Evolutionary conservation across 2,329 filamentous ascomycete species (phyloP).

Genomic region (Parascedosporium putredinis): DNA sequence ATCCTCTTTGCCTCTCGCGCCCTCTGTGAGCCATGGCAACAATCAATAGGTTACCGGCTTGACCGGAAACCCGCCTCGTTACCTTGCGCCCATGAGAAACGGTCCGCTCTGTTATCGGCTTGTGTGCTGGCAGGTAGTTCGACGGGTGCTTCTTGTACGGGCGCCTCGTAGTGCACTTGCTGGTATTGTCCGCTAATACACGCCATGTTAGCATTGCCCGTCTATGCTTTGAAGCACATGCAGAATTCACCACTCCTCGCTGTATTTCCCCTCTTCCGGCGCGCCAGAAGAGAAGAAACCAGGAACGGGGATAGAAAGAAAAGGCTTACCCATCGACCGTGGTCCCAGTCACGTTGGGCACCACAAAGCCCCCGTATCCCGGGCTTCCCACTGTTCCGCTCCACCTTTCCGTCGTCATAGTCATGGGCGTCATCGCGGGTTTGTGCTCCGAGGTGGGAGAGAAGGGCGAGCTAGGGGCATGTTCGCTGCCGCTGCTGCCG

Average conservation of each 20-base stretch:
- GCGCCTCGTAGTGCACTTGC: background rate
- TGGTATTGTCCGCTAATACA: background rate
- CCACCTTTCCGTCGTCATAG: background rate
- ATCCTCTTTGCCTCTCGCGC: background rate
- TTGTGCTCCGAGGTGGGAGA: background rate
- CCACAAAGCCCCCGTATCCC: background rate
- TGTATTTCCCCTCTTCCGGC: no score
- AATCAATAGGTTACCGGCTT: no score
- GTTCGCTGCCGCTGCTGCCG: slow-evolving; percentile 1
- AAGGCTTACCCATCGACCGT: background rate
- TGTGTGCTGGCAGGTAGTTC: background rate
- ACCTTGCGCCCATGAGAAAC: background rate
- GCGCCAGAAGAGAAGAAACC: no score
- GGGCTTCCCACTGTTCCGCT: background rate
- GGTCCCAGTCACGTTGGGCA: background rate
- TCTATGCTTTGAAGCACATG: no score
- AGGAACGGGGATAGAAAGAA: background rate
- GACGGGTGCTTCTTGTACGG: background rate
- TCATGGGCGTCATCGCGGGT: background rate
- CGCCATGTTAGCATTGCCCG: background rate
- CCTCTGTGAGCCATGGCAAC: no score
- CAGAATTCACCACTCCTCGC: no score
- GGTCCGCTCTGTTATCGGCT: background rate
- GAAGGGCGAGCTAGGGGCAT: background rate
- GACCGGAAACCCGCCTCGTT: background rate